Evolutionary conservation across 352 stramenopile genomes (phyloP), one percentile per base, ranked within the genome.

Genomic region (Pythium oligandrum): DNA sequence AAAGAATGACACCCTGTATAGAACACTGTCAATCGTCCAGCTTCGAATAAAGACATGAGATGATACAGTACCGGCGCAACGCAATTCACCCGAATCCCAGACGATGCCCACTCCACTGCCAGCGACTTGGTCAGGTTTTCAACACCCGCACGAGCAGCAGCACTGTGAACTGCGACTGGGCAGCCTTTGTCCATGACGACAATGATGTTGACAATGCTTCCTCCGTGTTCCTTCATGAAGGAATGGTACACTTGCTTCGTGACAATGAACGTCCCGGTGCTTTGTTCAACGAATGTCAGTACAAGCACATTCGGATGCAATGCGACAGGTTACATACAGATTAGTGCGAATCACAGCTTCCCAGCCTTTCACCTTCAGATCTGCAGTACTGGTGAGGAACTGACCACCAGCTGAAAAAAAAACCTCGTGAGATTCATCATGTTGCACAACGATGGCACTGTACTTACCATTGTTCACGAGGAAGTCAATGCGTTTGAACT

Each of bases 131-230:
- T 93, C 56, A 98, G 83, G 67, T 98, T 98, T 63, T 98, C 82
- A 11, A 98, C 86, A 10, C 81, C 94, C 30, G 91, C 93, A 44
- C 94, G 78, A 43, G 92, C 89, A 4, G 92, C 90, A n/a, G 82
- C 79, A 44, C 76, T 88, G 71, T 98, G 93, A 11, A 80, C 83
- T 82, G 98, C 97, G 32, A 85, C 55, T 4, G 92, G 92, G 66
- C 97, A 97, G 6, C 95, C 95, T 59, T 97, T 98, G 42, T 91
- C 75, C 71, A 97, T 96, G 36, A 93, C 89, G 6, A 98, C 70
- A 26, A 96, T 97, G 61, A 98, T 98, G 72, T 97, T 98, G 32
- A 98, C 93, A 56, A 98, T 97, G 43, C 78, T 89, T 12, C 91
- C 91, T 40, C 93, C 92, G 64, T 90, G 64, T n/a, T 97, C 59